These are phyloP conservation scores for Coemansia sp. DNA, from an alignment of 192 early-diverging fungal genomes.

Conservation along the genomic window DNA sequence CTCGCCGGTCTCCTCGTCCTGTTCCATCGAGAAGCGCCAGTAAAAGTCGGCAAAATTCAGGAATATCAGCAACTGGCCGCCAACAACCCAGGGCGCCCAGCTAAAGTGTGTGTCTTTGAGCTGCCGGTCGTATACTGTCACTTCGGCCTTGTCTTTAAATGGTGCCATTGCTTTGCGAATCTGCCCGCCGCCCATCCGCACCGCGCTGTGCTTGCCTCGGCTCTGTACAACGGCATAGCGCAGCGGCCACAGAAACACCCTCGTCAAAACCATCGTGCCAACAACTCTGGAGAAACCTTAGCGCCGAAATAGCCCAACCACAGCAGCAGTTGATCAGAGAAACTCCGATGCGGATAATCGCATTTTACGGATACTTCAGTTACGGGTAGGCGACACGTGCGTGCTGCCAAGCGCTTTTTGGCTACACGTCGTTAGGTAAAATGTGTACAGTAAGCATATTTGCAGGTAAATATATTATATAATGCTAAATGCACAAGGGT, in stretches of 20 bases:
- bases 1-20: slow-evolving; percentile 38
- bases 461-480: no score
- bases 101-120: slow-evolving; percentile 21
- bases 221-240: background rate
- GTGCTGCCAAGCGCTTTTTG: no score
- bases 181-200: slow-evolving; percentile 17
- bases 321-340: no score
- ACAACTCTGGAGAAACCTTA: no score
- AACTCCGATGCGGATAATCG: background rate
- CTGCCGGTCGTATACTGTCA: slow-evolving; percentile 20
- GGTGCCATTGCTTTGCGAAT: slow-evolving; percentile 25
- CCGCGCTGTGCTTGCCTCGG: background rate
- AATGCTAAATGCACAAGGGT: no score
- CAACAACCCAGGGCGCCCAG: slow-evolving; percentile 44
- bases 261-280: no score
- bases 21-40: slow-evolving; percentile 40
- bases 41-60: slow-evolving; percentile 52
- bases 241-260: background rate
- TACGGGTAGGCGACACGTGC: background rate
- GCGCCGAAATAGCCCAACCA: no score
- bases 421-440: no score
- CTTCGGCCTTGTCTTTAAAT: slow-evolving; percentile 13
- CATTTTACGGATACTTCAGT: background rate
- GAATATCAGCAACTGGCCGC: slow-evolving; percentile 44
- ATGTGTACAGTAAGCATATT: background rate